Evolutionary conservation across 2,329 filamentous ascomycete genomes (phyloP), one percentile per base, ranked within the genome.

Genomic region (Fusarium sp.): DNA sequence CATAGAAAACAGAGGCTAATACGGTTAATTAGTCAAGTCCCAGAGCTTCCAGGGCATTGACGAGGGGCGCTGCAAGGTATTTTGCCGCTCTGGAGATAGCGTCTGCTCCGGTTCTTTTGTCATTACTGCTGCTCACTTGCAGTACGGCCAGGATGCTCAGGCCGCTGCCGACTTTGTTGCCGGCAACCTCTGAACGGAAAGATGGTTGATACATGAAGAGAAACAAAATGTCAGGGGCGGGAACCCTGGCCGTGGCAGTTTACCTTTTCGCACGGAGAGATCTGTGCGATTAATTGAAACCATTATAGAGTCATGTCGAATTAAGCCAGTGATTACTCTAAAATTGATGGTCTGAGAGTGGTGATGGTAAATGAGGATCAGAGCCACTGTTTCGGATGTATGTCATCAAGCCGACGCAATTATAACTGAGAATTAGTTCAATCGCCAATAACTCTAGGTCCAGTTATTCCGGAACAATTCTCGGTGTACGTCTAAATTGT

Each of bases 11-110:
- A 52, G 14, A 37, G 23, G 45, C 64, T 77, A 54, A 78, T 64
- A 62, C 2, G 4, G 3, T 14, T 1, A 50, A 30, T 14, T 14
- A 78, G 77, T 64, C 68, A 68, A 79, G 68, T 65, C 58, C 20
- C 74, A 78, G 74, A 64, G 68, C 18, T 56, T 79, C 57, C 64
- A 78, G 59, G 77, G 77, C 9, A 60, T 79, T n/a, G 25, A 63
- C 25, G 45, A 69, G 25, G 70, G 69, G 25, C 72, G 71, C 14
- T 66, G 72, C 66, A 79, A 79, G 69, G 73, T 83, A 41, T 77
- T 83, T 68, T 83, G 81, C 74, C 80, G 81, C 67, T 7, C 64
- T 13, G 81, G 81, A 4, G 81, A 83, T 68, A 74, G 74, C 66
- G 81, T 83, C 64, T 83, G 81, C 68, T 61, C 74, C 3, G 80